Base-by-base conservation (phyloP, 129 eudicot species). In the Silybum marianum region DNA sequence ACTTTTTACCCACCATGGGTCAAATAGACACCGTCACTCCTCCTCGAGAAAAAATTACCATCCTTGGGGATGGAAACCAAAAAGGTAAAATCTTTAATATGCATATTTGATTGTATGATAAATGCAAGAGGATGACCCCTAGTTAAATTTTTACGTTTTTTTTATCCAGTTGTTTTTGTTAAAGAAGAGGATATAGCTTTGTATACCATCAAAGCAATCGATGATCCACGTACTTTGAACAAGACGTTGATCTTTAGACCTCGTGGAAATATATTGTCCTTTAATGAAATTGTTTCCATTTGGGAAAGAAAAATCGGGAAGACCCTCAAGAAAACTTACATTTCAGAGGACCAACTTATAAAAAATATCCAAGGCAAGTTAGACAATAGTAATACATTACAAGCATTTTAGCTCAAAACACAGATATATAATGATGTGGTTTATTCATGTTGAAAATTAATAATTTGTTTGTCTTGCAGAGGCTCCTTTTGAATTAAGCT, bases 221-320 rank as follows among this genome's bases (percentile, higher is more conserved):
- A 93, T 42, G 97, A 93, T 58, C 94, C 92, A 4, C 87, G 98
- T 75, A 93, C 97, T 14, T 73, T 91, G 79, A 93, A 93, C 82
- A 93, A 93, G 86, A 83, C 78, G 24, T 82, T 93, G 75, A 86
- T 90, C 80, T 83, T 93, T 22, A 87, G 73, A 78, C 98, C 94
- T 24, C 84, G 88, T 2, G 78, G 85, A 32, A 88, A 85, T 62
- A 46, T 74, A 1, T 22, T 81, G 51, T 89, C 97, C 1, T 87
- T 88, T 79, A 91, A 91, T 30, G 90, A 88, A 32, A 79, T 91
- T 16, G 92, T 90, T 62, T 84, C 90, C 48, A 78, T 88, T 2
- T 93, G 98, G 98, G 98, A 93, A 88, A 86, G 82, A 28, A 91
- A 89, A 82, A 93, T 91, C 62, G 91, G 89, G 7, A 93, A 91